phyloP scores from a whole-genome alignment of 2,329 filamentous ascomycete genomes.

The Aspergillus sp. region DNA sequence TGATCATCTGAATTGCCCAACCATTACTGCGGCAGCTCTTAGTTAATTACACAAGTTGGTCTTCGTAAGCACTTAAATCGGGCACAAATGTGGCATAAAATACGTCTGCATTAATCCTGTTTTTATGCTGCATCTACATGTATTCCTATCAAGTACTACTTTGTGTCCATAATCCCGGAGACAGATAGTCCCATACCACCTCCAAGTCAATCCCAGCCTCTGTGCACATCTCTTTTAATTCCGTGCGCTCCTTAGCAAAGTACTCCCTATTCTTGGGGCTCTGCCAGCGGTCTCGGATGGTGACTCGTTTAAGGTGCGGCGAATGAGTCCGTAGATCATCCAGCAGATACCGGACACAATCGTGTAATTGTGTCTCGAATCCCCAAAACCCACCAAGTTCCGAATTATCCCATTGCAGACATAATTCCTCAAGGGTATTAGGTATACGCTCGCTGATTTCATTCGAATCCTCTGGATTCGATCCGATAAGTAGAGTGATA shows the following conservation, averaged over 20 bases:
- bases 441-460: not conserved
- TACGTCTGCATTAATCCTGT: not conserved
- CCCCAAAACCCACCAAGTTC: not conserved
- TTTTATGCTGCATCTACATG: not conserved
- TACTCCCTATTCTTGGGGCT: not conserved
- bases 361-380: not conserved
- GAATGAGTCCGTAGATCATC: not conserved
- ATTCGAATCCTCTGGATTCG: not conserved
- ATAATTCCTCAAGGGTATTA: not conserved
- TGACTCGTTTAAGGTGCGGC: slow-evolving; percentile 1
- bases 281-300: not conserved
- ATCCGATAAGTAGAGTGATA: slow-evolving; percentile 1
- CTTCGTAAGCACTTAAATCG: not conserved
- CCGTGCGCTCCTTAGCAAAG: not conserved
- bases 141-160: not conserved
- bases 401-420: slow-evolving; percentile 1
- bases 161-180: slow-evolving; percentile 2
- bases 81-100: not conserved
- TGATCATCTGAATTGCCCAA: not conserved
- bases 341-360: slow-evolving; percentile 1
- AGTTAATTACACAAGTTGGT: too few species aligned
- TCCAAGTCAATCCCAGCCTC: not conserved
- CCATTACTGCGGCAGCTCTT: not conserved
- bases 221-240: not conserved
- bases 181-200: slow-evolving; percentile 2